phyloP scores from a whole-genome alignment of 1,139 yeast genomes.

The Blastobotrys elegans region DNA sequence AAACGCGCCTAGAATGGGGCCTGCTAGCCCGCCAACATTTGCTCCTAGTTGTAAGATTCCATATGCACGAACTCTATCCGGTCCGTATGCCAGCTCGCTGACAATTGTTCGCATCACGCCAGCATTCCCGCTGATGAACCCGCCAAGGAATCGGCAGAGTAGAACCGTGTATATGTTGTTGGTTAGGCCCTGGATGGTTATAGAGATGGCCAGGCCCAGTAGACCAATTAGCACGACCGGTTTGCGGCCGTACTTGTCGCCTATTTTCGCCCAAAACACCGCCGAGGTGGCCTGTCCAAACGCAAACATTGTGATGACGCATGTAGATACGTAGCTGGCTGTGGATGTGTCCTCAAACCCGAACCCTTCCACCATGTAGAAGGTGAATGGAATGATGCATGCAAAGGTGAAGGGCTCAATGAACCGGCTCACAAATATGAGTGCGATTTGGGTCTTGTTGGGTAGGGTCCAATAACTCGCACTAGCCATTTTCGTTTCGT shows the following conservation, averaged over 20 bases:
- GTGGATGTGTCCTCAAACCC: not conserved
- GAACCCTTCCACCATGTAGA: not conserved
- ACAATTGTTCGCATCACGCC: not conserved
- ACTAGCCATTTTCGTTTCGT: not conserved
- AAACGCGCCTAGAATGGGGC: not conserved
- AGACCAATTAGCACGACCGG: not conserved
- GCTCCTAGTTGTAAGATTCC: not conserved
- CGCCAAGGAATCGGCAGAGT: not conserved
- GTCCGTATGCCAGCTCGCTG: not conserved
- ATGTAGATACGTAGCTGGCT: not conserved
- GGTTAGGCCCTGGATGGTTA: not conserved
- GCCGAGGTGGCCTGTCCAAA: not conserved
- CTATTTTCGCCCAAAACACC: not conserved
- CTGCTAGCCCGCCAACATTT: not conserved
- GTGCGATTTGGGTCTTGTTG: not conserved
- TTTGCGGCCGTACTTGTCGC: not conserved
- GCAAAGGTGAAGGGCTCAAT: not conserved
- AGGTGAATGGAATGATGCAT: not conserved
- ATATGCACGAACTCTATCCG: not conserved
- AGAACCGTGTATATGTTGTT: not conserved
- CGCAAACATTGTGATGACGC: not conserved
- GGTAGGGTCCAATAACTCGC: not conserved
- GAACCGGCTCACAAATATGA: not conserved
- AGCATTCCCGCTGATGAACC: not conserved
- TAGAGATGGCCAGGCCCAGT: not conserved